Percentiles rank a stretch among this genome's conserved stretches.
Evolutionary conservation across 2,329 filamentous ascomycete species (phyloP).

Genomic region (Ceratocystis colombiana): DNA sequence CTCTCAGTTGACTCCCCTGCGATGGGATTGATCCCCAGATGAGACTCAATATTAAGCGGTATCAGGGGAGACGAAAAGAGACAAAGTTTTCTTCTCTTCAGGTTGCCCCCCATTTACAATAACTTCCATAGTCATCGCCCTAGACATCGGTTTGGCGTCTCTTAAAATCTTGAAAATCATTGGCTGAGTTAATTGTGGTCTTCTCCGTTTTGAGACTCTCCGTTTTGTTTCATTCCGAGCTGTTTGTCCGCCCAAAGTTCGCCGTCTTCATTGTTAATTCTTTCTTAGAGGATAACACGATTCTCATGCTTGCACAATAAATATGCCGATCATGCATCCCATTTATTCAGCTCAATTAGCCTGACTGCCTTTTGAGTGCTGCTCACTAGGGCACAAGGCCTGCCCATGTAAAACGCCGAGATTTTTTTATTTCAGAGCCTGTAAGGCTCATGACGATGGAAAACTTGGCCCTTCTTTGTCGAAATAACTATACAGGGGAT

Average conservation of each 20-base stretch:
- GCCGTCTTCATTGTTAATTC: neutral
- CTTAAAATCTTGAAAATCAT: neutral
- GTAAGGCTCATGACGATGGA: slow-evolving; percentile 2
- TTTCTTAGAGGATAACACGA: neutral
- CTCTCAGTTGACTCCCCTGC: slow-evolving; percentile 3
- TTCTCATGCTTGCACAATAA: slow-evolving; percentile 4
- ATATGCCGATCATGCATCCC: slow-evolving; percentile 14
- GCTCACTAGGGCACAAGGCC: neutral
- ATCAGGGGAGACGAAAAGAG: neutral
- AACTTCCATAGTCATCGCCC: neutral
- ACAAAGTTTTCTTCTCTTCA: neutral
- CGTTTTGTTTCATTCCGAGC: neutral
- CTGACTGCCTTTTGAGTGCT: neutral
- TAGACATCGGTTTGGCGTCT: neutral
- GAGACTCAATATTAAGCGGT: neutral
- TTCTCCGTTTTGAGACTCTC: neutral
- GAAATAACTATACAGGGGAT: neutral
- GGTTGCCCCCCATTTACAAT: neutral
- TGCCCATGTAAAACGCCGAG: neutral
- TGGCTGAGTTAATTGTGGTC: neutral
- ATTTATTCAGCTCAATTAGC: slow-evolving; percentile 10
- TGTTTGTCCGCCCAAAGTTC: neutral
- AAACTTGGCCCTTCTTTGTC: slow-evolving; percentile 1
- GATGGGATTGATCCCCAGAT: neutral
- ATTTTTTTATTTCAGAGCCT: neutral